Evolutionary conservation across 768 basidiomycete species (phyloP).

Genomic region (Suillus subluteus): DNA sequence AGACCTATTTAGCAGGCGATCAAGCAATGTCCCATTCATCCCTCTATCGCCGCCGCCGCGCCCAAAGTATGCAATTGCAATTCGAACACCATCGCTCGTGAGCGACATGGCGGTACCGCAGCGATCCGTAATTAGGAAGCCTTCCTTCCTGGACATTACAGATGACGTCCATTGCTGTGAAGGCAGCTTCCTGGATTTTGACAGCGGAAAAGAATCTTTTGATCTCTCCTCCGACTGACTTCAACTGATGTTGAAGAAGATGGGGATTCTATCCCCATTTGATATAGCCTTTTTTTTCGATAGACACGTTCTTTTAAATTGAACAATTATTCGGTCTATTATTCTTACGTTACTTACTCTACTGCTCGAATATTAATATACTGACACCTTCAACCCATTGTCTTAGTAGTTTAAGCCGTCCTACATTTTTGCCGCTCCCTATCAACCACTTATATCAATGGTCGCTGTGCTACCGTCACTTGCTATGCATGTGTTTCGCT

Average conservation of each 20-base stretch:
- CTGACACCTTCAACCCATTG: constrained; percentile 15
- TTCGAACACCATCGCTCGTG: not conserved
- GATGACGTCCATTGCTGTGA: constrained; percentile 39
- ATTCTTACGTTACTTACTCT: constrained; percentile 17
- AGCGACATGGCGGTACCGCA: constrained; percentile 47
- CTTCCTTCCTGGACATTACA: constrained; percentile 70
- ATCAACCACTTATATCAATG: not conserved
- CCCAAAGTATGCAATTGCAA: constrained; percentile 7
- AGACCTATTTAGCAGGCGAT: constrained; percentile 13
- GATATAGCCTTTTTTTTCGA: constrained; percentile 2
- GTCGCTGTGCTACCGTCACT: not conserved
- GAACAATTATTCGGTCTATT: constrained; percentile 20
- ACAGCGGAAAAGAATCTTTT: constrained; percentile 41
- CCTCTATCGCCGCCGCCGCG: constrained; percentile 43
- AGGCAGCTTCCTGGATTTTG: constrained; percentile 46
- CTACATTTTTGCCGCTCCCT: not conserved
- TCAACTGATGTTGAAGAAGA: constrained; percentile 44
- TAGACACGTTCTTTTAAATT: constrained; percentile 14
- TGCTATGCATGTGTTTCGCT: not conserved
- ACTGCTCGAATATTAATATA: constrained; percentile 8
- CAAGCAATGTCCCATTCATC: constrained; percentile 35
- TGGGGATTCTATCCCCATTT: constrained; percentile 17
- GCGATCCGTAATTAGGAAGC: constrained; percentile 63
- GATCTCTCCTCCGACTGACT: constrained; percentile 37
- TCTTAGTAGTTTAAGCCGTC: constrained; percentile 21